A percentile compares a stretch with the other conserved stretches of the same genome.
These are phyloP conservation scores for Xylaria castorea DNA, from an alignment of 495 filamentous ascomycete genomes.

Conservation along the genomic window DNA sequence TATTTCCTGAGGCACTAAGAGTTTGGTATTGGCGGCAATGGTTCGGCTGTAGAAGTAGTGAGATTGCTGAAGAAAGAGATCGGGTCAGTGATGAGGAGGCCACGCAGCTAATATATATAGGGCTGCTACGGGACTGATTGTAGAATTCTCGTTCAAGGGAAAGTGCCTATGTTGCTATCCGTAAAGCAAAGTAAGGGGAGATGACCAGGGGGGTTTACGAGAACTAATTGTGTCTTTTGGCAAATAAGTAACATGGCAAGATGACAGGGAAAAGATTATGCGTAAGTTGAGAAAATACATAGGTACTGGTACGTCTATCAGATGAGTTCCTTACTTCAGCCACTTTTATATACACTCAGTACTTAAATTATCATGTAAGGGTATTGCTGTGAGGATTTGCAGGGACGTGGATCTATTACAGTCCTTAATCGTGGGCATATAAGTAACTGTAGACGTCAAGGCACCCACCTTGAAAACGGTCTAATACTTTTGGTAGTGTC, in stretches of 20 bases:
- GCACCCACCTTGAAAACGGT: too few species aligned
- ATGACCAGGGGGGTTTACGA: neutral
- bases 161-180: neutral
- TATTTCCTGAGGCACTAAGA: neutral
- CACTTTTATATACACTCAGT: too few species aligned
- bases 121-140: neutral
- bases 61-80: neutral
- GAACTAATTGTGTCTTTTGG: neutral
- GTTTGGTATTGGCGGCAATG: neutral
- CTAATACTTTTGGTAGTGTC: too few species aligned
- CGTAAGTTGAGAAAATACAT: neutral
- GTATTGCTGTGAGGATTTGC: too few species aligned
- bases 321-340: neutral
- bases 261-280: neutral
- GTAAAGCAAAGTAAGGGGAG: neutral
- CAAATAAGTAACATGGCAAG: neutral
- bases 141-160: too few species aligned
- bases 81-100: neutral
- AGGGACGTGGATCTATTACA: too few species aligned
- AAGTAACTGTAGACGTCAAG: too few species aligned
- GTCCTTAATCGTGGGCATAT: too few species aligned
- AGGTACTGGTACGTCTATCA: neutral
- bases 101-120: neutral
- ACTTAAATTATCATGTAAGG: too few species aligned
- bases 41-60: neutral